Evolutionary conservation across 306 rosid species (phyloP).

Genomic region (Cucumis melo): DNA sequence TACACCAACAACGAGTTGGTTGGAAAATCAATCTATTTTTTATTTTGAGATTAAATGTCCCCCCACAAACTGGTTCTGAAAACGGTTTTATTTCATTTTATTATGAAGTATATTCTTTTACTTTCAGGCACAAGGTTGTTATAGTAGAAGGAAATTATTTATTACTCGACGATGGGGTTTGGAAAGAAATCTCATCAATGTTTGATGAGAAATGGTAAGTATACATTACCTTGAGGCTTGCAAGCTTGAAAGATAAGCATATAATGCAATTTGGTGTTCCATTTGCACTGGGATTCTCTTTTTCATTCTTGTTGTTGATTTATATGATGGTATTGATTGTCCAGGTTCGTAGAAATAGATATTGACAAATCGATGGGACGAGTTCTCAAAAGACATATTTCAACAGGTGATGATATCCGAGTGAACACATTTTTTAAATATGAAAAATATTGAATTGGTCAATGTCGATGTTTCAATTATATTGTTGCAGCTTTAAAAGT

Average conservation of each 20-base stretch:
- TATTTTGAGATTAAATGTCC: background rate
- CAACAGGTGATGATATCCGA: conserved; percentile 30
- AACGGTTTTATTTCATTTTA: background rate
- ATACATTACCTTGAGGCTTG: conserved; percentile 1
- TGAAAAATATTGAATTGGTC: background rate
- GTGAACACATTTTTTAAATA: background rate
- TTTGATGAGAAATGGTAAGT: conserved; percentile 80
- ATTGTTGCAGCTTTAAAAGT: no score
- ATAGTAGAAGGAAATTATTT: conserved; percentile 81
- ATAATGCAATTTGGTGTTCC: background rate
- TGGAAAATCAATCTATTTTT: background rate
- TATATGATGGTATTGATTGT: background rate
- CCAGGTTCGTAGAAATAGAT: conserved; percentile 65
- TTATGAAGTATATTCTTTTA: background rate
- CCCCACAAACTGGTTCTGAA: background rate
- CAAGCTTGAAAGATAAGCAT: no score
- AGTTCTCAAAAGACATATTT: conserved; percentile 69
- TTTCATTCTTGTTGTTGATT: background rate
- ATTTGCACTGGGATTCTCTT: background rate
- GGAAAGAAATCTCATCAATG: conserved; percentile 67
- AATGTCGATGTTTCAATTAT: background rate
- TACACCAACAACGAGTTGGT: background rate
- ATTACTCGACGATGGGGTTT: conserved; percentile 51
- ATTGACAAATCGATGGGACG: conserved; percentile 70
- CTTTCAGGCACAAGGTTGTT: conserved; percentile 62